Evolutionary conservation across 2,329 filamentous ascomycete genomes (phyloP).

Genomic region (Lachnellula willkommii): DNA sequence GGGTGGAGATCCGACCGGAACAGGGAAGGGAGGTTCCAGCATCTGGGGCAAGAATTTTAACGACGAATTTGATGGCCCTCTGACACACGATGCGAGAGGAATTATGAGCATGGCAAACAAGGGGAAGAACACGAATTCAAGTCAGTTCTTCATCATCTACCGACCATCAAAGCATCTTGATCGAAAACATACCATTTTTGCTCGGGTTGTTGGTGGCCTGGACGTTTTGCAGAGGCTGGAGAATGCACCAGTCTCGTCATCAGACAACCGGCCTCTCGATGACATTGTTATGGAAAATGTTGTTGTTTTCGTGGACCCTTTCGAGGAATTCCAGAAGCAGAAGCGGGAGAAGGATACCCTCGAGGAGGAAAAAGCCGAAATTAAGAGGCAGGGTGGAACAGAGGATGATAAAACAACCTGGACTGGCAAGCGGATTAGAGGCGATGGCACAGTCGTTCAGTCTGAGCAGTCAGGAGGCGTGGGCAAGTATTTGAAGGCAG

Average conservation of each 20-base stretch:
- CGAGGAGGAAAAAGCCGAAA: slow-evolving; percentile 55
- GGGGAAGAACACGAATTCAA: slow-evolving; percentile 94
- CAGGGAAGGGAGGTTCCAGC: slow-evolving; percentile 81
- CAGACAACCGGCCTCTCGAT: slow-evolving; percentile 67
- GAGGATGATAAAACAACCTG: slow-evolving; percentile 90
- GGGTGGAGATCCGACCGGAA: slow-evolving; percentile 89
- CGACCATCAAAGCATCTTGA: slow-evolving; percentile 79
- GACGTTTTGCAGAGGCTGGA: slow-evolving; percentile 73
- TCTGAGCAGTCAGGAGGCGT: slow-evolving; percentile 42
- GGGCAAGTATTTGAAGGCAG: slow-evolving; percentile 78
- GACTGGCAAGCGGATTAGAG: slow-evolving; percentile 86
- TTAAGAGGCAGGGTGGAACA: slow-evolving; percentile 61
- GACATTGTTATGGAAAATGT: slow-evolving; percentile 79
- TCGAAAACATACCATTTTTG: slow-evolving; percentile 96
- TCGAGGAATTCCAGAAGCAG: slow-evolving; percentile 84
- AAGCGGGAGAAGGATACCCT: slow-evolving; percentile 57
- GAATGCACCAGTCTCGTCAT: slow-evolving; percentile 61
- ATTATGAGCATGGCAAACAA: slow-evolving; percentile 96
- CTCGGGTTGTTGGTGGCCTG: slow-evolving; percentile 70
- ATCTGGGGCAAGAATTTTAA: slow-evolving; percentile 93
- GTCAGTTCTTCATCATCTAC: slow-evolving; percentile 93
- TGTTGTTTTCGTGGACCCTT: slow-evolving; percentile 86
- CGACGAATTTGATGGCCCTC: slow-evolving; percentile 86
- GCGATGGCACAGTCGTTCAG: slow-evolving; percentile 53
- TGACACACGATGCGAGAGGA: slow-evolving; percentile 77